Evolutionary conservation across 2,329 filamentous ascomycete species (phyloP).

Genomic region (Fusarium sp.): DNA sequence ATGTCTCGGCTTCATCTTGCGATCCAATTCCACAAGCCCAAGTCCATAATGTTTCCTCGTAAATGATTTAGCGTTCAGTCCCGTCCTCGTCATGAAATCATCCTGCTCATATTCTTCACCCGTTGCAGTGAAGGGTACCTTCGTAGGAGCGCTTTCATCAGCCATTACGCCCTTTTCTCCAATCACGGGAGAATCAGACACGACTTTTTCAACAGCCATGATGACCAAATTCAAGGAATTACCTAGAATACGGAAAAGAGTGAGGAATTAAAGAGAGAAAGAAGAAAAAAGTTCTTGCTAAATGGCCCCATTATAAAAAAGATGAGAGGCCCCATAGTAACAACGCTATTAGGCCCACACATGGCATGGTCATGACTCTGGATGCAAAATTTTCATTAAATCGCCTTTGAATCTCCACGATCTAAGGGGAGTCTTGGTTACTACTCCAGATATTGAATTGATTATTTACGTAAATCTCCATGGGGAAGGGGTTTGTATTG

Average conservation of each 20-base stretch:
- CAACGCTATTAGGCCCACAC: conserved; percentile 26
- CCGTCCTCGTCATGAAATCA: conserved; percentile 44
- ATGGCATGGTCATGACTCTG: conserved; percentile 21
- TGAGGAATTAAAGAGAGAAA: background rate
- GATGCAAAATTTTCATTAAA: background rate
- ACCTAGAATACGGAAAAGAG: background rate
- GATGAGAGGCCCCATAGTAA: conserved; percentile 22
- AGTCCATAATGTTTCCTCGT: conserved; percentile 38
- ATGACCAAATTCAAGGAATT: background rate
- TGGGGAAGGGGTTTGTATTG: conserved; percentile 14
- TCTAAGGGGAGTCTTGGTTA: background rate
- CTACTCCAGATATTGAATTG: background rate
- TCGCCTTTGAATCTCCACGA: conserved; percentile 9
- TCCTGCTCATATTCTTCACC: conserved; percentile 34
- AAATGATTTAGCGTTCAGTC: conserved; percentile 39
- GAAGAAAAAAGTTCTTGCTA: conserved; percentile 10
- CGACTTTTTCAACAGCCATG: conserved; percentile 26
- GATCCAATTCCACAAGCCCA: conserved; percentile 51
- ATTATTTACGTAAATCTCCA: conserved; percentile 35
- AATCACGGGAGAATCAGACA: conserved; percentile 1
- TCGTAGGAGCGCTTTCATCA: conserved; percentile 7
- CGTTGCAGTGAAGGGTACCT: conserved; percentile 13
- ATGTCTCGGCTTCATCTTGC: conserved; percentile 65
- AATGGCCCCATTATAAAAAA: conserved; percentile 29
- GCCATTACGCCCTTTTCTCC: conserved; percentile 16